Base-by-base conservation (phyloP, 257 asterid genomes). In the Oldenlandia corymbosa region DNA sequence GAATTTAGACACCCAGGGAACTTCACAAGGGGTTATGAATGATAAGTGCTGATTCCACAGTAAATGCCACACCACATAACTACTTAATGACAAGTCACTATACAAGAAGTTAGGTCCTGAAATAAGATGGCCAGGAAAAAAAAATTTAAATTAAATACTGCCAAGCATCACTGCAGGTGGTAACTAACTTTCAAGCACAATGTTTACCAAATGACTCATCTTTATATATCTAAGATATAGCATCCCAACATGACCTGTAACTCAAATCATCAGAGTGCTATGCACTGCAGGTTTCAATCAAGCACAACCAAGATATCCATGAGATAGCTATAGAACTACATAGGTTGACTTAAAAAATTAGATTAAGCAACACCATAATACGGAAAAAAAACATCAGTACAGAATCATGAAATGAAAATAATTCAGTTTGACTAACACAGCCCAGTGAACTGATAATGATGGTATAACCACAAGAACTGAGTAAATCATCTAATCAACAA, bases 1-100 rank as follows among this genome's bases (percentile, higher is more conserved):
- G 37, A 26, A 4, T 51, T 57, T 55, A 41, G 45, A 60, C 41
- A 39, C 46, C 62, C 39, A 55, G 69, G 50, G 58, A 26, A 67
- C 70, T 65, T 60, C 36, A 64, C 32, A 52, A 39, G 14, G n/a
- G 39, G 20, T 10, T 1, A 50, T 10, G 56, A 50, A 21, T 45
- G 11, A 24, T 20, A 52, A 23, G 18, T 24, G n/a, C 36, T 9
- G 5, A 52, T 24, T 26, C n/a, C 20, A 12, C n/a, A 52, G 34
- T 4, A 9, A 50, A 42, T 4, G 48, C 48, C n/a, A n/a, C 48
- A 42, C 48, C 18, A 42, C 7, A 24, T 10, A 17, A 50, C 56
- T 21, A 50, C 31, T 8, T 50, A 1, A 50, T 20, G 14, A 50
- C 30, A 50, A 1, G 9, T 50, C 2, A 10, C 28, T 9, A 50